These are phyloP conservation scores for Tulasnella calospora DNA, from an alignment of 768 basidiomycete genomes.

Conservation along the genomic window DNA sequence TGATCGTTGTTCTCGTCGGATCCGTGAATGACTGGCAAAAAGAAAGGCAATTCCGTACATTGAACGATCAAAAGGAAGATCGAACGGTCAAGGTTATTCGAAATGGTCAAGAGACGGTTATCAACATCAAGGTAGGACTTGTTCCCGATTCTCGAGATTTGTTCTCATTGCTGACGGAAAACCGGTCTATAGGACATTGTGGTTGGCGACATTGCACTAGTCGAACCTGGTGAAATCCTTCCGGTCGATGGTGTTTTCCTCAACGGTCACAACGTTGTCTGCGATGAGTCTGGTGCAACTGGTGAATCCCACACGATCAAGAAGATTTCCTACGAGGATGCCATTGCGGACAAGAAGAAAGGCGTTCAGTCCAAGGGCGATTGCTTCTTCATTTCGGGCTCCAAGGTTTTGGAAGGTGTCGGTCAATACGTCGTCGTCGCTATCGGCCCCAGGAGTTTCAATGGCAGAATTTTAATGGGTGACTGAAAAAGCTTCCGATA, in stretches of 20 bases:
- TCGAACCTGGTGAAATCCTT: conserved; percentile 93
- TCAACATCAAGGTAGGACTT: conserved; percentile 68
- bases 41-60: conserved; percentile 85
- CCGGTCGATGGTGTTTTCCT: conserved; percentile 96
- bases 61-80: conserved; percentile 95
- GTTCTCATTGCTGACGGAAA: background rate
- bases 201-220: conserved; percentile 85
- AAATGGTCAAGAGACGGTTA: conserved; percentile 58
- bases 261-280: conserved; percentile 85
- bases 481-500: too few relatives aligned
- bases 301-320: conserved; percentile 95
- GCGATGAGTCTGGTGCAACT: conserved; percentile 94
- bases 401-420: conserved; percentile 91
- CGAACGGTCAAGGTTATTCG: conserved; percentile 82
- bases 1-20: conserved; percentile 66
- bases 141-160: background rate
- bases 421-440: conserved; percentile 89
- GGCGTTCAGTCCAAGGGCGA: conserved; percentile 58
- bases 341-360: conserved; percentile 48
- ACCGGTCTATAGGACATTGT: conserved; percentile 61
- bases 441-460: conserved; percentile 88
- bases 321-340: conserved; percentile 75
- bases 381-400: conserved; percentile 87
- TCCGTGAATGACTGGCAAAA: conserved; percentile 98
- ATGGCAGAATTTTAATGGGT: conserved; percentile 98